Conservation (phyloP, 2,329 filamentous ascomycete genomes). For the Xylaria sp. region DNA sequence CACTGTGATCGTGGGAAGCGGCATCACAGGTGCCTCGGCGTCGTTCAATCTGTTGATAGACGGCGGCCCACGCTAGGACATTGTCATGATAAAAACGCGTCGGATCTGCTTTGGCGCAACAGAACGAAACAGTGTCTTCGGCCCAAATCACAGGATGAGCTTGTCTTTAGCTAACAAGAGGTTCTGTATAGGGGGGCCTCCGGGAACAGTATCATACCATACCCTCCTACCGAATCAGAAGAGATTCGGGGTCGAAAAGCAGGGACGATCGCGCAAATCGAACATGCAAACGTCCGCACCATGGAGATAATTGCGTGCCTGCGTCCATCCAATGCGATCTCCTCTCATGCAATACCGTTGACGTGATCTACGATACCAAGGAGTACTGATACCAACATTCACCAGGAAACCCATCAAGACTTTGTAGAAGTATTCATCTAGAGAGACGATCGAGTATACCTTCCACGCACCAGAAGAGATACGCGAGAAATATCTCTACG, state of each 20-base stretch:
- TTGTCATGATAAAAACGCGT: conserved; percentile 60
- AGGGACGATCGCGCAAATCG: too few species aligned
- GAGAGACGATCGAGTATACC: conserved; percentile 40
- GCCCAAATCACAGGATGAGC: too few species aligned
- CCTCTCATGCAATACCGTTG: conserved; percentile 40
- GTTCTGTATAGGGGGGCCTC: too few species aligned
- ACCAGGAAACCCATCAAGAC: conserved; percentile 38
- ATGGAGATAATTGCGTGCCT: conserved; percentile 49
- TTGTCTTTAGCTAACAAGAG: too few species aligned
- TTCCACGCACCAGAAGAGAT: conserved; percentile 41
- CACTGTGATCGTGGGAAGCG: too few species aligned
- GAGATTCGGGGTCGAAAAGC: too few species aligned
- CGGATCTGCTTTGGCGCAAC: conserved; percentile 63
- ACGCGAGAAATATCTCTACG: conserved; percentile 36
- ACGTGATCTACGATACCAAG: conserved; percentile 49
- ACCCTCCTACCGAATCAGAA: conserved; percentile 39
- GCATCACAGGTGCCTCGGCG: conserved; percentile 39
- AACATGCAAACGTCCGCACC: conserved; percentile 48
- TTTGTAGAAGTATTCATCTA: conserved; percentile 42
- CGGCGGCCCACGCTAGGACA: conserved; percentile 31
- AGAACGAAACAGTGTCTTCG: conserved; percentile 48
- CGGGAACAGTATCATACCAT: too few species aligned
- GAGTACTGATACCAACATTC: conserved; percentile 32
- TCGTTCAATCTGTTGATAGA: conserved; percentile 38
- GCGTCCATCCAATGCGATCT: conserved; percentile 48